Conservation (phyloP, 2,329 filamentous ascomycete genomes). For the Fulvia fulva region DNA sequence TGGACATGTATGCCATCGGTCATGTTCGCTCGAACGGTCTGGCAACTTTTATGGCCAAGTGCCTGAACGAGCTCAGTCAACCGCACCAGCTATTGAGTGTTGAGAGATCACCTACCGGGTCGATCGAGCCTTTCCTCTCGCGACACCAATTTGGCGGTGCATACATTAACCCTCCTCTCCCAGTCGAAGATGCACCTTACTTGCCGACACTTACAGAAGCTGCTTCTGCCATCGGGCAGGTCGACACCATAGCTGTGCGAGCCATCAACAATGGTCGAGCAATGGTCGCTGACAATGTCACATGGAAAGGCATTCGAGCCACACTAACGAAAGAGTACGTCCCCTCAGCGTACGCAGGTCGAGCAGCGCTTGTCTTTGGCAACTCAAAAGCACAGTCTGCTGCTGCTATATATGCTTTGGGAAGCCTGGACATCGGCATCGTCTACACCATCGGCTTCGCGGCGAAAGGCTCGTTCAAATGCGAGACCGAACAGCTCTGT, state of each 20-base stretch:
- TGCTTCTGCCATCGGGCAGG: conserved; percentile 70
- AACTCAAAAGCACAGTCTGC: conserved; percentile 71
- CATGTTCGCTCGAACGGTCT: conserved; percentile 69
- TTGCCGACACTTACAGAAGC: conserved; percentile 68
- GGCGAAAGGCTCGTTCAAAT: conserved; percentile 49
- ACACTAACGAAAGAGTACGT: conserved; percentile 78
- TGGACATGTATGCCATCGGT: conserved; percentile 75
- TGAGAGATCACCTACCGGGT: conserved; percentile 63
- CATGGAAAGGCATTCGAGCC: conserved; percentile 80
- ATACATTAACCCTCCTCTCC: conserved; percentile 70
- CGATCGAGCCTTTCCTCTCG: conserved; percentile 67
- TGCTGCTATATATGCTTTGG: conserved; percentile 72
- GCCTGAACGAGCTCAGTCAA: conserved; percentile 63
- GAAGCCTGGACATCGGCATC: conserved; percentile 69
- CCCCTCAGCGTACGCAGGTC: conserved; percentile 72
- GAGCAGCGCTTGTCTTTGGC: conserved; percentile 71
- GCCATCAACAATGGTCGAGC: conserved; percentile 47
- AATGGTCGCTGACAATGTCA: conserved; percentile 75
- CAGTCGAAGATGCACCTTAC: conserved; percentile 51
- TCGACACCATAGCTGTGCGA: conserved; percentile 74
- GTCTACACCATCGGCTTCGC: conserved; percentile 83
- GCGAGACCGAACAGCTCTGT: conserved; percentile 61
- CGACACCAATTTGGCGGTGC: conserved; percentile 77
- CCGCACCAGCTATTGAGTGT: conserved; percentile 75
- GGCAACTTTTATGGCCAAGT: conserved; percentile 75